These are phyloP conservation scores for Cladosporium sp. DNA, from an alignment of 2,329 filamentous ascomycete species.

Conservation along the genomic window DNA sequence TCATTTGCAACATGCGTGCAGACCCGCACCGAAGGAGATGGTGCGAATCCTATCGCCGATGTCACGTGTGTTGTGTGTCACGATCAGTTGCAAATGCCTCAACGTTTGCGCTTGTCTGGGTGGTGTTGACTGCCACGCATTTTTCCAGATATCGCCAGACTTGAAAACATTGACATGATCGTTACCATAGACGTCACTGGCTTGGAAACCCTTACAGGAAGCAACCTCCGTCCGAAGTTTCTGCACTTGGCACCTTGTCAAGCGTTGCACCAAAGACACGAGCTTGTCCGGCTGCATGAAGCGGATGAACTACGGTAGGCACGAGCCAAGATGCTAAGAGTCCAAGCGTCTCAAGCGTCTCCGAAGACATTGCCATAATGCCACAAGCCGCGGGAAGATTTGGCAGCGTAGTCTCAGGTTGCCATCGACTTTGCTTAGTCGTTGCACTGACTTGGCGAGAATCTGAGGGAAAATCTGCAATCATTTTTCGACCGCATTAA, in stretches of 20 bases:
- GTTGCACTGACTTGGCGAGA: not conserved
- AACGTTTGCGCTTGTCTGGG: not conserved
- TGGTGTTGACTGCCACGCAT: not conserved
- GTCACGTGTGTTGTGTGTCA: not conserved
- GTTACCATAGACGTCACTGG: conserved; percentile 11
- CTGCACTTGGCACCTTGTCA: conserved; percentile 16
- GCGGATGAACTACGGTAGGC: conserved; percentile 16
- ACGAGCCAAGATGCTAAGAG: conserved; percentile 13
- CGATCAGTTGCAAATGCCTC: conserved; percentile 1
- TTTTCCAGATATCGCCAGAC: not conserved
- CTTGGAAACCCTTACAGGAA: not conserved
- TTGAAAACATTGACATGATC: not conserved
- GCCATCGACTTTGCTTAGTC: conserved; percentile 12
- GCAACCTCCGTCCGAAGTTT: conserved; percentile 5
- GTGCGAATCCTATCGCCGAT: conserved; percentile 18
- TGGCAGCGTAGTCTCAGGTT: conserved; percentile 2
- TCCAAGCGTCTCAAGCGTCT: not conserved
- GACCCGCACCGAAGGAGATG: conserved; percentile 9
- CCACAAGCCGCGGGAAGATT: conserved; percentile 11
- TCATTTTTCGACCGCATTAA: not conserved
- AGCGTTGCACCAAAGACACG: not conserved
- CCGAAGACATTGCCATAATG: not conserved
- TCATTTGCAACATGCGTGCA: conserved; percentile 7
- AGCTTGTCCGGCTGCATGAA: conserved; percentile 8
- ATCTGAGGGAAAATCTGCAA: not conserved